A percentile compares a stretch with the other conserved stretches of the same genome.
These are phyloP conservation scores for Ananas comosus DNA, from an alignment of 176 grass and related monocot genomes.

Conservation along the genomic window DNA sequence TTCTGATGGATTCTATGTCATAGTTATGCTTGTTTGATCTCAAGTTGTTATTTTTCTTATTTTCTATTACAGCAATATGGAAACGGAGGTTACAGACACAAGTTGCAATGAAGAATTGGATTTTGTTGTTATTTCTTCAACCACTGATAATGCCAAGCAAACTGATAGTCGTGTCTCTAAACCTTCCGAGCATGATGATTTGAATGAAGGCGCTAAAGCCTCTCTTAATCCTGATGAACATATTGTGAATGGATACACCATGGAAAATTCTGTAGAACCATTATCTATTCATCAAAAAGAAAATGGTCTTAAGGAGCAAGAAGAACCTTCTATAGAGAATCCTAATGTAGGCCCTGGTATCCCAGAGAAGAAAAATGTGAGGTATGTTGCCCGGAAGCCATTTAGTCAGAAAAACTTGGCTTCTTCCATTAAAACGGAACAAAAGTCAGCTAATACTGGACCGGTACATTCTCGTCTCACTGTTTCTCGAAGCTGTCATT, in stretches of 20 bases:
- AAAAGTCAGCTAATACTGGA: conserved; percentile 19
- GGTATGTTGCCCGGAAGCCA: conserved; percentile 14
- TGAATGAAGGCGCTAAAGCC: not conserved
- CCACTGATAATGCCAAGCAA: not conserved
- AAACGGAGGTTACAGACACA: not conserved
- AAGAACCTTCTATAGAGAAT: conserved; percentile 8
- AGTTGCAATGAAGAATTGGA: not conserved
- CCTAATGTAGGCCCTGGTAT: conserved; percentile 12
- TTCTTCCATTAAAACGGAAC: conserved; percentile 24
- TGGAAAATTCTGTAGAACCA: not conserved
- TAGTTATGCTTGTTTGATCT: not conserved
- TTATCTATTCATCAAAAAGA: not conserved
- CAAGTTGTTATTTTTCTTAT: not conserved
- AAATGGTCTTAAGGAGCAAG: conserved; percentile 11
- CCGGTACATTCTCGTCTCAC: conserved; percentile 13
- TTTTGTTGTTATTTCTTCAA: not conserved
- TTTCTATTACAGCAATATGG: conserved; percentile 7
- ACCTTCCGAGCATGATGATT: conserved; percentile 14
- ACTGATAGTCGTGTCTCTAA: conserved; percentile 10
- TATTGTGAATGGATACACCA: too few relatives aligned
- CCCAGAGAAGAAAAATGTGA: conserved; percentile 23
- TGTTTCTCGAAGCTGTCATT: conserved; percentile 13
- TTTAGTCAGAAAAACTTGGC: conserved; percentile 27
- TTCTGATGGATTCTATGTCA: too few relatives aligned
- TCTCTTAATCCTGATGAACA: not conserved